Conservation (phyloP, 371 early-diverging fungal genomes). For the Mucor racemosus region DNA sequence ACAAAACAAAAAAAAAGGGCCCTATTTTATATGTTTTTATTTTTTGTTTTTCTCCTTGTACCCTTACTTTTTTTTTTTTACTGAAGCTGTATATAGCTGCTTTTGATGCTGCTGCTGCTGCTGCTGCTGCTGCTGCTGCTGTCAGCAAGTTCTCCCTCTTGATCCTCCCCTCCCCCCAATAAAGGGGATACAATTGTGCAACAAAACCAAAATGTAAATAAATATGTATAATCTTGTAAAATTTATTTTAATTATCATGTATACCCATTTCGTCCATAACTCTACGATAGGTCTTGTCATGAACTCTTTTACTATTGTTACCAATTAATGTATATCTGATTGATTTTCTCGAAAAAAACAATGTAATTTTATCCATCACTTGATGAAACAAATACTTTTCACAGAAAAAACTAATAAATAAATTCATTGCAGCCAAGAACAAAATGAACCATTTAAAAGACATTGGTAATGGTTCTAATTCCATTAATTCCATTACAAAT, state of each 20-base stretch:
- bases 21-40: slow-evolving; percentile 6
- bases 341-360: background rate
- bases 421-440: slow-evolving; percentile 48
- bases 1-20: background rate
- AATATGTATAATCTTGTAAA: slow-evolving; percentile 1
- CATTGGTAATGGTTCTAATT: slow-evolving; percentile 59
- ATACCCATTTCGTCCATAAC: slow-evolving; percentile 56
- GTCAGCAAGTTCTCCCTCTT: slow-evolving; percentile 6
- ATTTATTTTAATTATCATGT: slow-evolving; percentile 2
- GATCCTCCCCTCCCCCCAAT: background rate
- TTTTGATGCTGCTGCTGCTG: slow-evolving; percentile 1
- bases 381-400: slow-evolving; percentile 59
- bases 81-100: background rate
- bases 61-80: slow-evolving; percentile 3
- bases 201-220: background rate
- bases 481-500: slow-evolving; percentile 52
- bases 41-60: background rate
- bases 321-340: background rate
- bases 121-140: background rate
- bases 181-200: background rate
- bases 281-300: slow-evolving; percentile 52
- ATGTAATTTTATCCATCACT: slow-evolving; percentile 16
- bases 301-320: slow-evolving; percentile 1
- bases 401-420: slow-evolving; percentile 50
- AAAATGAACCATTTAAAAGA: slow-evolving; percentile 54